Conservation (phyloP, 192 early-diverging fungal genomes). For the Linderina pennispora region DNA sequence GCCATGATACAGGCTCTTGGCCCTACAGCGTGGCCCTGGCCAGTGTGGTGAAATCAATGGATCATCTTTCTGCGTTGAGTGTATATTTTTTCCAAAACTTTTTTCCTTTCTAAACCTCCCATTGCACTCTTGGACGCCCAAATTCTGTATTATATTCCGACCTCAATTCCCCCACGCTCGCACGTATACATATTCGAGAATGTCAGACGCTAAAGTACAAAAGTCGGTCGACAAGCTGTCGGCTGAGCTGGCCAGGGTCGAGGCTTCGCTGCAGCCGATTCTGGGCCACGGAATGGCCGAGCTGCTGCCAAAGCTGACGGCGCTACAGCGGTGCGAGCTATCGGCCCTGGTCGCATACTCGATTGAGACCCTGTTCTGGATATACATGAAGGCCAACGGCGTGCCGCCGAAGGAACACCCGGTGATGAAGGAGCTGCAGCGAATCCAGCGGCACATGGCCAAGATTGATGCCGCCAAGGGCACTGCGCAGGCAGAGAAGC, state of each 20-base stretch:
- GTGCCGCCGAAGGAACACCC: slow-evolving; percentile 48
- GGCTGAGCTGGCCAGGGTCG: slow-evolving; percentile 19
- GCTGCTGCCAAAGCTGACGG: slow-evolving; percentile 40
- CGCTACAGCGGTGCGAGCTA: slow-evolving; percentile 50
- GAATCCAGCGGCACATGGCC: slow-evolving; percentile 31
- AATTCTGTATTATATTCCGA: too few relatives aligned
- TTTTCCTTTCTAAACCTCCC: too few relatives aligned
- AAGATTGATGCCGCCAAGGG: slow-evolving; percentile 48
- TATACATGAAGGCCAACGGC: slow-evolving; percentile 52
- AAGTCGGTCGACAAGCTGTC: slow-evolving; percentile 34
- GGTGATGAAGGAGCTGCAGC: slow-evolving; percentile 52
- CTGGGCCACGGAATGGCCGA: slow-evolving; percentile 38
- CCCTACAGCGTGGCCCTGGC: too few relatives aligned
- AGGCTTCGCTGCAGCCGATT: slow-evolving; percentile 21
- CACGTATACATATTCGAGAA: too few relatives aligned
- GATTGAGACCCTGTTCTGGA: slow-evolving; percentile 51
- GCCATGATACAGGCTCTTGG: too few relatives aligned
- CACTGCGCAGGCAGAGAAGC: slow-evolving; percentile 10
- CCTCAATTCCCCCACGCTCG: too few relatives aligned
- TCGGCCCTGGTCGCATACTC: slow-evolving; percentile 51
- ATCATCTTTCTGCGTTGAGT: too few relatives aligned
- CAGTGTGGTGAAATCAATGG: too few relatives aligned
- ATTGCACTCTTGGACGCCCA: too few relatives aligned
- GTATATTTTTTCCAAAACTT: too few relatives aligned
- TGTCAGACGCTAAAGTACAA: slow-evolving; percentile 20